These are phyloP conservation scores for Amaranthus hypochondriacus DNA, from an alignment of 148 eudicot genomes.

Conservation along the genomic window DNA sequence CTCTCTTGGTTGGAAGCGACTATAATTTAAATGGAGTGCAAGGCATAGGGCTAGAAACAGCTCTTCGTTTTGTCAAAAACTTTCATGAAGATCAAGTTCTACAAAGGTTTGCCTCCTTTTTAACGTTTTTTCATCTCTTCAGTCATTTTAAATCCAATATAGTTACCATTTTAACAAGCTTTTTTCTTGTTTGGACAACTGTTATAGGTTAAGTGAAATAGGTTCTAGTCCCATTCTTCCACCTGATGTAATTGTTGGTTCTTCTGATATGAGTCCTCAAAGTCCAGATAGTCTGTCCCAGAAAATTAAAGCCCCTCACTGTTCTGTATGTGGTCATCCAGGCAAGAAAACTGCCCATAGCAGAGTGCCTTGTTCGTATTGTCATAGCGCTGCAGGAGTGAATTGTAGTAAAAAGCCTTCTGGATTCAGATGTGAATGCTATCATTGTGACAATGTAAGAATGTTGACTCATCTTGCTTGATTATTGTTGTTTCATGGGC, in stretches of 20 bases:
- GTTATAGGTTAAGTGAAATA: constrained; percentile 62
- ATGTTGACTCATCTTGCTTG: neutral
- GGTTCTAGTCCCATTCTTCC: constrained; percentile 39
- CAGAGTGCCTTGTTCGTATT: constrained; percentile 56
- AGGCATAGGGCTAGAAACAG: constrained; percentile 83
- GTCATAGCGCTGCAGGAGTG: constrained; percentile 37
- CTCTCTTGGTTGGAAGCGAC: constrained; percentile 91
- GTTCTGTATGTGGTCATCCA: constrained; percentile 95
- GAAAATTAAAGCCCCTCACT: constrained; percentile 55
- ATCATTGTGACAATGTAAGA: constrained; percentile 61
- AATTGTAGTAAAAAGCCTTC: constrained; percentile 56
- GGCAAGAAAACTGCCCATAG: constrained; percentile 73
- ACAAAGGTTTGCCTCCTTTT: constrained; percentile 47
- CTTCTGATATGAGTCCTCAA: constrained; percentile 21
- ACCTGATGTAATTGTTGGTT: constrained; percentile 21
- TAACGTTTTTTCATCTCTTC: constrained; percentile 10
- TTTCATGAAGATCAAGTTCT: constrained; percentile 74
- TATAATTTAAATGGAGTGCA: constrained; percentile 72
- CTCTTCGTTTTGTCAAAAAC: constrained; percentile 75
- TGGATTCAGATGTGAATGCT: constrained; percentile 67
- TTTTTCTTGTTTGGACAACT: constrained; percentile 3
- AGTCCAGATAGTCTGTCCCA: constrained; percentile 30
- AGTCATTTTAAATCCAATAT: neutral
- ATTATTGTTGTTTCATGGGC: neutral
- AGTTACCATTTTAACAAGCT: neutral